Base-by-base conservation (phyloP, 2,329 filamentous ascomycete species). In the Aspergillus sp. region DNA sequence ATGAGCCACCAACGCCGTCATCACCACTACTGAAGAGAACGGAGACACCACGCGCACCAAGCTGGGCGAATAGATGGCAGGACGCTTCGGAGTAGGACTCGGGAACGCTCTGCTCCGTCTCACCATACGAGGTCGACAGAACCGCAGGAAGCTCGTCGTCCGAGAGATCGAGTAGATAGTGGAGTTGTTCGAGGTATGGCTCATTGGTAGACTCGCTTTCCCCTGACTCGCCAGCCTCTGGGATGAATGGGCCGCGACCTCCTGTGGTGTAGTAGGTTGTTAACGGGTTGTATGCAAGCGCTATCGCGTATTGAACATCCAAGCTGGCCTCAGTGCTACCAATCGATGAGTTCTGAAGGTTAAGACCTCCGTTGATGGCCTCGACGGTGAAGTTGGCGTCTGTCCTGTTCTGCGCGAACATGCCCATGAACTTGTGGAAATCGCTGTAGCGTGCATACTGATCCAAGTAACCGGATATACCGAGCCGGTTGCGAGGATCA, bases 41-140 rank as follows among this genome's bases (percentile, higher is more conserved):
- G 0, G 86, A 84, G 19, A 90, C 83, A 33, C 88, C 88, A 11
- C 88, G 83, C 1, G 84, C 80, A 21, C 86, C 86, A 5, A 91
- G 81, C 59, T 88, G 84, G 5, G 82, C 85, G 59, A 88, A 86
- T 43, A 85, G 76, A 33, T 80, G 80, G 72, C 89, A 90, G 19
- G 85, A 81, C 56, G 83, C 79, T 65, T 82, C 77, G 7, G 85
- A 82, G 68, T 90, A 90, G 3, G 78, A 74, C 21, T 74, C 73
- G 0, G 86, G 86, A 0, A 90, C 77, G 3, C 80, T 82, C 68
- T 80, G 85, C 70, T 91, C 88, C 47, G 86, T 80, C 63, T 89
- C 86, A 24, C 86, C 87, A 67, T 90, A 91, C 0, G 87, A 90
- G n/a, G 86, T 88, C 41, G 81, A 83, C 43, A 91, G 79, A 17